Percentiles rank a stretch among this genome's conserved stretches.
Conservation (phyloP, 805 yeast species). For the Soucietia sequanensis region DNA sequence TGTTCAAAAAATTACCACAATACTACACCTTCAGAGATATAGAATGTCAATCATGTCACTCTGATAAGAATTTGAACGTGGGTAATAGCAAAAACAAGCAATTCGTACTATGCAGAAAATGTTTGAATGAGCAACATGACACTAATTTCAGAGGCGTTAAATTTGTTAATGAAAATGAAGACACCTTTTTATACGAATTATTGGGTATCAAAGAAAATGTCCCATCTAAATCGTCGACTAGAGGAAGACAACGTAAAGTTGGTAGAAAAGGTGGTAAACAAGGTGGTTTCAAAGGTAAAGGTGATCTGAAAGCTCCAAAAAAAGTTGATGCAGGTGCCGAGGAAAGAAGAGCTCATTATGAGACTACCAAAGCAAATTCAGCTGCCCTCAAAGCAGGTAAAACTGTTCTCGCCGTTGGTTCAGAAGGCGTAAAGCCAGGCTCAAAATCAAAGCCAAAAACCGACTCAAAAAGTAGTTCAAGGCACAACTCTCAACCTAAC, state of each 20-base stretch:
- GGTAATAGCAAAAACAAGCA: constrained; percentile 11
- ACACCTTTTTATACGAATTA: constrained; percentile 44
- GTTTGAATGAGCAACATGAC: constrained; percentile 26
- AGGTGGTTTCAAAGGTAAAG: constrained; percentile 8
- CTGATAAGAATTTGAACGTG: constrained; percentile 42
- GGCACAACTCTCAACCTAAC: neutral
- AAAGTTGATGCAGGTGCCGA: constrained; percentile 29
- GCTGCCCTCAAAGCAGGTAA: constrained; percentile 35
- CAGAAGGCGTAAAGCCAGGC: constrained; percentile 7
- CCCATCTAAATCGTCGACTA: constrained; percentile 17
- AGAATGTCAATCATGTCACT: constrained; percentile 44
- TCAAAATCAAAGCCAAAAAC: neutral
- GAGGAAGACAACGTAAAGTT: constrained; percentile 16
- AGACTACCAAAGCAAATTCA: constrained; percentile 28
- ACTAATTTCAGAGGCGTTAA: constrained; percentile 6
- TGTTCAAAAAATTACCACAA: constrained; percentile 46
- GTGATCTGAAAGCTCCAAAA: constrained; percentile 12
- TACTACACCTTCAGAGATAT: constrained; percentile 53
- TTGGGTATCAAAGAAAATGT: constrained; percentile 47
- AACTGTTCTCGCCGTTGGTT: constrained; percentile 39
- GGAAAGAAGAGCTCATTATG: constrained; percentile 38
- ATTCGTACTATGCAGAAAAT: constrained; percentile 42
- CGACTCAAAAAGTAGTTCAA: neutral
- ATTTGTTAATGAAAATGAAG: constrained; percentile 47
- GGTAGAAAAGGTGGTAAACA: constrained; percentile 21